Evolutionary conservation across 805 yeast genomes (phyloP).

Genomic region (Spencermartinsiella europaea): DNA sequence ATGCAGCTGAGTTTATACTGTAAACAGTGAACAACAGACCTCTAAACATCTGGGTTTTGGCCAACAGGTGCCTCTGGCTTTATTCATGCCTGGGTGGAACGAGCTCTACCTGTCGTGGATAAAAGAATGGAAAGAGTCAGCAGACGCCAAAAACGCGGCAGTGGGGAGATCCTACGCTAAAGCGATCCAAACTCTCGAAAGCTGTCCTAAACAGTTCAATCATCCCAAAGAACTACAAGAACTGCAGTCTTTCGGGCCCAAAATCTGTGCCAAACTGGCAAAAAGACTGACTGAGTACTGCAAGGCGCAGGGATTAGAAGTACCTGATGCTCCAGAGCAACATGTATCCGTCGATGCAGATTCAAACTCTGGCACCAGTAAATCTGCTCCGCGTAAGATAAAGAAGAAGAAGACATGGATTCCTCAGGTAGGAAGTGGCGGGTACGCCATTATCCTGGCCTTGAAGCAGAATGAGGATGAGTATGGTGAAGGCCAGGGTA

Average conservation of each 20-base stretch:
- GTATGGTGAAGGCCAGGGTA: slow-evolving; percentile 40
- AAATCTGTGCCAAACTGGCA: slow-evolving; percentile 50
- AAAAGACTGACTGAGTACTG: slow-evolving; percentile 51
- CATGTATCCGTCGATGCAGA: slow-evolving; percentile 9
- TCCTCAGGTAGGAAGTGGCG: slow-evolving; percentile 76
- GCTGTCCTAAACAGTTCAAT: slow-evolving; percentile 40
- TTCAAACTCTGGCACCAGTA: slow-evolving; percentile 2
- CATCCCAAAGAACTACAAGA: slow-evolving; percentile 55
- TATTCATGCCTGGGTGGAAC: not conserved
- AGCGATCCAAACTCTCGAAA: slow-evolving; percentile 51
- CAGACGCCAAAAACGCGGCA: not conserved
- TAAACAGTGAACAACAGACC: too few relatives aligned
- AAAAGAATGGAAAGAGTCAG: not conserved
- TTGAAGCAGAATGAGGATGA: slow-evolving; percentile 36
- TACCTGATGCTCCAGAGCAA: slow-evolving; percentile 38
- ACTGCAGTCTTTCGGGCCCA: slow-evolving; percentile 68
- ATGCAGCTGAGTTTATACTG: too few relatives aligned
- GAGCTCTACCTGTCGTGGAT: not conserved
- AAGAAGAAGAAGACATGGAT: slow-evolving; percentile 44
- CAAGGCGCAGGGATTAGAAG: slow-evolving; percentile 40
- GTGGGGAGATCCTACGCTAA: slow-evolving; percentile 37
- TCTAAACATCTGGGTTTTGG: too few relatives aligned
- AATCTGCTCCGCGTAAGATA: slow-evolving; percentile 14
- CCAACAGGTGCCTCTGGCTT: too few relatives aligned
- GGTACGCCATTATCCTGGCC: slow-evolving; percentile 71